Evolutionary conservation across 768 basidiomycete species (phyloP).

Genomic region (Leccinellum albellum): DNA sequence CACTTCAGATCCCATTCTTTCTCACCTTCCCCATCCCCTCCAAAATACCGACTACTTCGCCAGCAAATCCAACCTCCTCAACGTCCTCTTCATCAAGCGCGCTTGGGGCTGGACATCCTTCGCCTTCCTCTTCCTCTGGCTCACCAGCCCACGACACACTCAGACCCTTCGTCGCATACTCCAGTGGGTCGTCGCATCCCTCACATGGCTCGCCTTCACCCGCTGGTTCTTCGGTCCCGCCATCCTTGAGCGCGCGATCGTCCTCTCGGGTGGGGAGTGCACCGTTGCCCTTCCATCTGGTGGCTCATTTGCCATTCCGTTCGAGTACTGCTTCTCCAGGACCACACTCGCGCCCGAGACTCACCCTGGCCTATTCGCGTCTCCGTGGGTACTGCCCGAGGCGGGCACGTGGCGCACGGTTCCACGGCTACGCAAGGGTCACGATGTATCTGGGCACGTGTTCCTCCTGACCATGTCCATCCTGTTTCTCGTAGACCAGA

Average conservation of each 20-base stretch:
- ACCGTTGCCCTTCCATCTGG: slow-evolving; percentile 58
- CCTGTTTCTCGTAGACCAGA: slow-evolving; percentile 74
- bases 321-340: slow-evolving; percentile 52
- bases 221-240: slow-evolving; percentile 88
- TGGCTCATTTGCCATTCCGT: slow-evolving; percentile 49
- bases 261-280: slow-evolving; percentile 73
- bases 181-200: slow-evolving; percentile 58
- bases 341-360: slow-evolving; percentile 51
- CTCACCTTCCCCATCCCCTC: slow-evolving; percentile 66
- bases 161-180: slow-evolving; percentile 41
- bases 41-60: slow-evolving; percentile 69
- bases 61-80: slow-evolving; percentile 74
- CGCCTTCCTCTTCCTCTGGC: slow-evolving; percentile 56
- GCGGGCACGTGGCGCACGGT: slow-evolving; percentile 39
- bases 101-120: slow-evolving; percentile 89
- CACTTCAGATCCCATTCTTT: slow-evolving; percentile 74
- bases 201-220: slow-evolving; percentile 71
- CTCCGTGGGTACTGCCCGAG: slow-evolving; percentile 35
- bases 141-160: slow-evolving; percentile 48
- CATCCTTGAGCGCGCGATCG: slow-evolving; percentile 61
- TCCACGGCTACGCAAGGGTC: slow-evolving; percentile 73
- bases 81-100: slow-evolving; percentile 83
- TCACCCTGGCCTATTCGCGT: slow-evolving; percentile 61
- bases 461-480: slow-evolving; percentile 81
- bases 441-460: slow-evolving; percentile 92